A percentile compares a stretch with the other conserved stretches of the same genome.
Evolutionary conservation across 73 alveolate species (phyloP).

Genomic region (Breviolum minutum): DNA sequence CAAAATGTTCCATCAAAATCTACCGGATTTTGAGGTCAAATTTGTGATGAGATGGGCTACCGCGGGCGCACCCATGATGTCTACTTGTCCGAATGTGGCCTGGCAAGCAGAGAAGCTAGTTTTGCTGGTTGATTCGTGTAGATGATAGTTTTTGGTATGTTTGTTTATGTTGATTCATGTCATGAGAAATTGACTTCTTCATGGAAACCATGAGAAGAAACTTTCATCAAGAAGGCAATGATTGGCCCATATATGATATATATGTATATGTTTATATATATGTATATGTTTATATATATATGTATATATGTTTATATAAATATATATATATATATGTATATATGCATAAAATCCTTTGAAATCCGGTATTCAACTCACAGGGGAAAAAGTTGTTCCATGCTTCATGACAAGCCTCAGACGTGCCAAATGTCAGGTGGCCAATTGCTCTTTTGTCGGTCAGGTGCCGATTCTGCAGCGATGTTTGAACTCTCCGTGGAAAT

Average conservation of each 20-base stretch:
- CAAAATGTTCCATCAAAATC: not conserved
- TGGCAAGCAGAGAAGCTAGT: not conserved
- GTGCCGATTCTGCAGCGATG: no score
- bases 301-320: not conserved
- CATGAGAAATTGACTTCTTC: not conserved
- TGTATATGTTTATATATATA: not conserved
- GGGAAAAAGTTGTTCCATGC: not conserved
- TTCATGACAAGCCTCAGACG: not conserved
- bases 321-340: no score
- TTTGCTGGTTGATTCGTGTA: no score
- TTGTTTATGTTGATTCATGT: not conserved
- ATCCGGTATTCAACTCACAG: no score
- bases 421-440: slow-evolving; percentile 16
- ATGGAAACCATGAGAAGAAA: no score
- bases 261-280: not conserved
- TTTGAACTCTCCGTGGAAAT: no score
- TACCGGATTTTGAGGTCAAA: not conserved
- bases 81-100: slow-evolving; percentile 43
- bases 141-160: not conserved
- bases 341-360: not conserved
- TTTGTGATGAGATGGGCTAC: slow-evolving; percentile 90
- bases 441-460: slow-evolving; percentile 48
- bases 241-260: no score
- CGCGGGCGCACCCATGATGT: slow-evolving; percentile 79
- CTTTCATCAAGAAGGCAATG: no score